Evolutionary conservation across 139 green algal genomes (phyloP).

Genomic region (Ettlia oleoabundans): DNA sequence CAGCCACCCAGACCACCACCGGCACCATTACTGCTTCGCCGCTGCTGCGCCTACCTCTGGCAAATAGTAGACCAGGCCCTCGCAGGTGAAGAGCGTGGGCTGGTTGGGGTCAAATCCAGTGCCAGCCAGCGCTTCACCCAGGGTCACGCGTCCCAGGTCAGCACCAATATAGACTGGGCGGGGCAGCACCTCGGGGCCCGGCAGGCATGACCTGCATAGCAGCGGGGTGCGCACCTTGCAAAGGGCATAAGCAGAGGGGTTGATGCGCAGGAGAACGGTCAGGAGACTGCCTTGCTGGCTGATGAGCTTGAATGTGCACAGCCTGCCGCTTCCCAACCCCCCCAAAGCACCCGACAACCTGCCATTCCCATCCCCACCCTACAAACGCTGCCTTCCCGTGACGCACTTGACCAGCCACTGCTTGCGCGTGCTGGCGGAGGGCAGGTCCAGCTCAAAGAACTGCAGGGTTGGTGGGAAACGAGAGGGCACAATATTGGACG

Average conservation of each 20-base stretch:
- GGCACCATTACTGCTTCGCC: too few relatives aligned
- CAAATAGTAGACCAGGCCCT: constrained; percentile 78
- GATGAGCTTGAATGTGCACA: too few relatives aligned
- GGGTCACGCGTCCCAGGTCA: constrained; percentile 56
- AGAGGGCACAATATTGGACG: not conserved
- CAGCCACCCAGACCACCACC: not conserved
- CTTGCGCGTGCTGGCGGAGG: constrained; percentile 61
- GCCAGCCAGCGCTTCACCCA: constrained; percentile 55
- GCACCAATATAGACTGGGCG: constrained; percentile 67
- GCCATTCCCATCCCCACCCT: too few relatives aligned
- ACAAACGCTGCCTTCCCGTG: too few relatives aligned
- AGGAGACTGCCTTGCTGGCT: too few relatives aligned
- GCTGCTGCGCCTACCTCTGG: too few relatives aligned
- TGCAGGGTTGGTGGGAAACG: constrained; percentile 16
- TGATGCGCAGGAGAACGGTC: too few relatives aligned
- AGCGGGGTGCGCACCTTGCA: too few relatives aligned
- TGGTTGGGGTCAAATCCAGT: constrained; percentile 60
- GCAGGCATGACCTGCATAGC: constrained; percentile 45
- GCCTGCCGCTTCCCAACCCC: too few relatives aligned
- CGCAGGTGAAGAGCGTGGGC: constrained; percentile 69
- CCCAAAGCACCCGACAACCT: too few relatives aligned
- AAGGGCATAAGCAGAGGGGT: too few relatives aligned
- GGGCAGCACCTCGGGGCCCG: constrained; percentile 38
- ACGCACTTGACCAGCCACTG: constrained; percentile 54
- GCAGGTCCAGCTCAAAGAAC: constrained; percentile 77